Evolutionary conservation across 2,329 filamentous ascomycete genomes (phyloP), one percentile per base, ranked within the genome.

Genomic region (Fusarium tupiense): DNA sequence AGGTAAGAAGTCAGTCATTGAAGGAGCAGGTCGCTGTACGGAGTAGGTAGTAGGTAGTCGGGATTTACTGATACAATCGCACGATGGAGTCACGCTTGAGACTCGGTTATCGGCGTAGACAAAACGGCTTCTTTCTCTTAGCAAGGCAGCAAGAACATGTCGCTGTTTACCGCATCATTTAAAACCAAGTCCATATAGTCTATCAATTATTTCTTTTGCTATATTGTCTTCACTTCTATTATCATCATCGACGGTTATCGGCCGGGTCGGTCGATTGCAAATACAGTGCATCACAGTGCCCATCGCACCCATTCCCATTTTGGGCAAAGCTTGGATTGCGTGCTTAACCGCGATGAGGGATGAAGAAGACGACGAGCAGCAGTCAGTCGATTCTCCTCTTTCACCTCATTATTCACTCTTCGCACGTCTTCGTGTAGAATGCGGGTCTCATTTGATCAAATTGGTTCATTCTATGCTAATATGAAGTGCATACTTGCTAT

Each of bases 401-500:
- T 71, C 68, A 60, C 67, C 54, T 72, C 52, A 64, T 65, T 49
- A 58, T 71, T 71, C 73, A 64, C 52, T 56, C 46, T 70, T 64
- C 46, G 29, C 46, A 66, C 61, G 54, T 66, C 52, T 72, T 63
- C 52, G 38, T 47, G 44, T 33, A 43, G 59, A 63, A 29, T 71
- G 75, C 72, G 75, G 74, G 69, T 74, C 70, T 67, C 46, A 31
- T 53, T 59, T 69, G 56, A 63, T 61, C 69, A 67, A 49, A 54
- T 37, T 54, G 49, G 43, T 76, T 52, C 61, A 62, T 71, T 76
- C 49, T 66, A 69, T 76, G 69, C 71, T 70, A 72, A 61, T 61
- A 71, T 64, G 59, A 64, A 58, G 49, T 44, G 43, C 10, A 26
- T 73, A 61, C 53, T 38, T 62, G 56, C 54, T 61, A 52, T 66